Evolutionary conservation across 768 basidiomycete genomes (phyloP).

Genomic region (Paxillus rubicundulus): DNA sequence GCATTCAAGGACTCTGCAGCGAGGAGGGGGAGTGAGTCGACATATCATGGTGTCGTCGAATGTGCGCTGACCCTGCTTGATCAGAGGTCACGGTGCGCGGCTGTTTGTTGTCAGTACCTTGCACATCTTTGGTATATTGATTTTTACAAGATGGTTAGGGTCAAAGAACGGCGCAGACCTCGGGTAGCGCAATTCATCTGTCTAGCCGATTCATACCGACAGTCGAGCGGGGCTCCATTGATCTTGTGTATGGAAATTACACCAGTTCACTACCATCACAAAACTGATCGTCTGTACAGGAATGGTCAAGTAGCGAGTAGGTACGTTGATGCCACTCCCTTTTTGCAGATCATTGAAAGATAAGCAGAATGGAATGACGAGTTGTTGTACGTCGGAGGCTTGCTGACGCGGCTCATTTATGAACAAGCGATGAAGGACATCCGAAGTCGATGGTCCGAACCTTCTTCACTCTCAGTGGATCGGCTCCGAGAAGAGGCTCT

Average conservation of each 20-base stretch:
- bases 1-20: slow-evolving; percentile 65
- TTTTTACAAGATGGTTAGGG: slow-evolving; percentile 46
- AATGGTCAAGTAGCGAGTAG: slow-evolving; percentile 81
- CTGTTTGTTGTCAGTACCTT: slow-evolving; percentile 68
- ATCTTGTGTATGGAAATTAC: slow-evolving; percentile 60
- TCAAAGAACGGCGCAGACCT: slow-evolving; percentile 87
- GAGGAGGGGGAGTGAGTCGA: slow-evolving; percentile 69
- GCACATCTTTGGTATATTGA: background rate
- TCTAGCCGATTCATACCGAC: slow-evolving; percentile 90
- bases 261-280: background rate
- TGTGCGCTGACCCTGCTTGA: slow-evolving; percentile 33
- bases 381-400: slow-evolving; percentile 77
- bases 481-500: slow-evolving; percentile 37
- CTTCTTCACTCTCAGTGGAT: background rate
- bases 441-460: slow-evolving; percentile 30
- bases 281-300: slow-evolving; percentile 35
- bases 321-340: slow-evolving; percentile 15
- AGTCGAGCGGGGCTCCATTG: slow-evolving; percentile 90
- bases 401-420: slow-evolving; percentile 78
- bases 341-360: background rate
- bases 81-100: slow-evolving; percentile 51
- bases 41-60: background rate
- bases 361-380: slow-evolving; percentile 84
- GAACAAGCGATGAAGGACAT: slow-evolving; percentile 72
- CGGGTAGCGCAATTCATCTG: slow-evolving; percentile 64